Evolutionary conservation across 495 filamentous ascomycete species (phyloP), one percentile per base, ranked within the genome.

Genomic region (Annulohypoxylon nitens): DNA sequence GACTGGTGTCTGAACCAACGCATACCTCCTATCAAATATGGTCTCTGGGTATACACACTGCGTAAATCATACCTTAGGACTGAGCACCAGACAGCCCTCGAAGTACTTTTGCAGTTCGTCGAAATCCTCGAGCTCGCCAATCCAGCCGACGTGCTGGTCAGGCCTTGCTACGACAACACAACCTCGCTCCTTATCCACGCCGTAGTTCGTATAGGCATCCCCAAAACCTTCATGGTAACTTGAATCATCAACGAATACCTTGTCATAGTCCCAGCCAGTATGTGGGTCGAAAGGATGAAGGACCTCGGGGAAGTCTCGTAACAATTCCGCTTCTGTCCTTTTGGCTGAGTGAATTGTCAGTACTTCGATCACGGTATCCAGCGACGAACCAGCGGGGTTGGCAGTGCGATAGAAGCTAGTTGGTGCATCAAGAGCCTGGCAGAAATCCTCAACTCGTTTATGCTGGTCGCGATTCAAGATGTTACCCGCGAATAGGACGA

Each of bases 401-500:
- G 84, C 85, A 6, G 83, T 77, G 9, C 68, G 75, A 20, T 89
- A 43, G 61, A 84, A 82, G 23, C 76, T 80, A 1, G 63, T 68
- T 0, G 81, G 76, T 0, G 67, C 60, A 12, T 76, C 69, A 37
- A 91, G 78, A 10, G 57, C 65, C 0, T 76, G 70, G 33, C 85
- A 82, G 37, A 91, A 84, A 0, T 64, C 50, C 9, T 85, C 77
- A 1, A 92, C 70, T 9, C 88, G 80, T 3, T 73, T 34, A 77
- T 89, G 87, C 45, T 82, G 80, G 4, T 23, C 36, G 4, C 77
- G 4, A 20, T 79, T 43, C 1, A 79, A 68, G 47, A 93, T 76
- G 77, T 92, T 85, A 2, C 91, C 91, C 0, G 85, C 87, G 45
- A 93, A 88, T 25, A 92, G 60, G n/a, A 93, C 85, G 54, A 93